Evolutionary conservation across 1,284 basidiomycete genomes (phyloP), one percentile per base, ranked within the genome.

Genomic region (Stygiomarasmius scandens): DNA sequence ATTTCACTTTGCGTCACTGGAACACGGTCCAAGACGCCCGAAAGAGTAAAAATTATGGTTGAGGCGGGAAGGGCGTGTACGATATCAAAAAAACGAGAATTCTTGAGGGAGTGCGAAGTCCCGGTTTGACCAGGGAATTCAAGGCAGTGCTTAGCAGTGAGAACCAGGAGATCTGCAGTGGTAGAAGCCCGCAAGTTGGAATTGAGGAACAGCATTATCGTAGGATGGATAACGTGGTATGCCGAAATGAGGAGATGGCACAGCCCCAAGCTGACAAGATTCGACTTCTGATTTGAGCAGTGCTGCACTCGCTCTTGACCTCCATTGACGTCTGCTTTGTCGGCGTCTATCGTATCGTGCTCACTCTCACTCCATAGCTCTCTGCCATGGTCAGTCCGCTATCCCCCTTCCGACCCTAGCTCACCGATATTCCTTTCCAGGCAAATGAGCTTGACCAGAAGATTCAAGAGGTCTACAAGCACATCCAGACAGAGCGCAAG

Each of bases 401-500:
- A 20, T 43, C 14, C 24, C 25, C 38, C n/a, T n/a, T n/a, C n/a
- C 20, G 25, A 23, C 43, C 46, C 9, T 41, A 22, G 22, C 49
- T 61, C n/a, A 52, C 53, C 49, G 41, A 44, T 45, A 25, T 50
- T 27, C 4, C 49, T 27, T 67, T 69, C 56, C 65, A 80, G 78
- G 73, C 74, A 69, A 71, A 75, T 65, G 87, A 93, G 76, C 79
- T 92, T 74, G 90, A 93, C 81, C 86, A 87, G 81, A 95, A 95
- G 85, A 94, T 96, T 71, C 87, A 91, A 73, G 93, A 95, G 75
- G 87, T 96, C 68, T 87, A 90, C 76, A 89, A 86, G 74, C 90
- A 92, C 73, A 96, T 96, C 74, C 85, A 91, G 76, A 95, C 90
- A 51, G 93, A 96, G 78, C 90, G 90, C 74, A 95, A 94, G 81